phyloP scores from a whole-genome alignment of 2,329 filamentous ascomycete genomes.

The Cladosporium sp. region DNA sequence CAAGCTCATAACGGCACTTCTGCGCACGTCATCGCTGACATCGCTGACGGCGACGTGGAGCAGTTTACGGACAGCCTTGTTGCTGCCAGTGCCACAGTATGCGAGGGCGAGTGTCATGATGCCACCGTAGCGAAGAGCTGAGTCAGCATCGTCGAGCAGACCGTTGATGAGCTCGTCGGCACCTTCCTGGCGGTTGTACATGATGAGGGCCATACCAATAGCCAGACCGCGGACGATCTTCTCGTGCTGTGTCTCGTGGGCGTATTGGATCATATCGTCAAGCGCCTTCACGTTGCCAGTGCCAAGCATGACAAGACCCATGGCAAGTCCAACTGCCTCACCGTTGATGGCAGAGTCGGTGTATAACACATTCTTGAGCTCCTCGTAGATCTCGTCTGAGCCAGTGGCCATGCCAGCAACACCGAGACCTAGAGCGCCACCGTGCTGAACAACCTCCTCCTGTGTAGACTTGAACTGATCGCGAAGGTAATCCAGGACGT shows the following conservation, averaged over 20 bases:
- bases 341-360: constrained; percentile 94
- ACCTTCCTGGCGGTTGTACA: constrained; percentile 93
- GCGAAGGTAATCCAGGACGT: constrained; percentile 78
- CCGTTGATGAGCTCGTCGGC: constrained; percentile 94
- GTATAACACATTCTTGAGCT: constrained; percentile 84
- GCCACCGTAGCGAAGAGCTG: constrained; percentile 90
- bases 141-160: constrained; percentile 88
- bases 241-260: constrained; percentile 96
- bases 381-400: constrained; percentile 85
- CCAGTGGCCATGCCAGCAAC: constrained; percentile 98
- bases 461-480: constrained; percentile 72
- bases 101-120: constrained; percentile 98
- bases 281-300: constrained; percentile 93
- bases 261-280: constrained; percentile 96
- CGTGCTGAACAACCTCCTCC: constrained; percentile 95
- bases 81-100: constrained; percentile 96
- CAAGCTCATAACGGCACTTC: constrained; percentile 94
- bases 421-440: constrained; percentile 89
- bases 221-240: constrained; percentile 97
- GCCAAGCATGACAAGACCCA: constrained; percentile 97
- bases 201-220: constrained; percentile 95
- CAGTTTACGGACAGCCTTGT: constrained; percentile 95
- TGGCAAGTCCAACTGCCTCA: constrained; percentile 90
- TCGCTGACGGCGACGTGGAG: constrained; percentile 96
- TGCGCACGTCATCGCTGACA: constrained; percentile 94